Evolutionary conservation across 164 flowering plant species (phyloP).

Genomic region (Berberis thunbergii): DNA sequence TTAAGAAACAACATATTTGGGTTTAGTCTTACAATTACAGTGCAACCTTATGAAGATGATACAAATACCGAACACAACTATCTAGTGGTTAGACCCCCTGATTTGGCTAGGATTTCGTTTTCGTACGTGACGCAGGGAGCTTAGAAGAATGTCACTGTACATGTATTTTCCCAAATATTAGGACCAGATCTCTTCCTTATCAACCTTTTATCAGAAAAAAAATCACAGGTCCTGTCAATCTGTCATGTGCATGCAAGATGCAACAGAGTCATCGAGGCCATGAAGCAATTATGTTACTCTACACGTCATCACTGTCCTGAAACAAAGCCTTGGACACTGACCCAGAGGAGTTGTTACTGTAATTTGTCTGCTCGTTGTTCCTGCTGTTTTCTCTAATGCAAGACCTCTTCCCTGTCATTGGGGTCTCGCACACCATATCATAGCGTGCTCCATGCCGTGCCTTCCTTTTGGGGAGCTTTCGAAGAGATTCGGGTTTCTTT

Average conservation of each 20-base stretch:
- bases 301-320: slow-evolving; percentile 22
- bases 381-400: slow-evolving; percentile 12
- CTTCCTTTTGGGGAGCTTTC: slow-evolving; percentile 35
- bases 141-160: too few relatives aligned
- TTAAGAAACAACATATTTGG: too few relatives aligned
- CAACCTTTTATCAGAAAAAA: too few relatives aligned
- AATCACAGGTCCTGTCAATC: not conserved
- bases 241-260: not conserved
- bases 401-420: slow-evolving; percentile 42
- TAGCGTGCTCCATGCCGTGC: slow-evolving; percentile 13
- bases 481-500: slow-evolving; percentile 36
- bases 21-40: too few relatives aligned
- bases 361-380: slow-evolving; percentile 14
- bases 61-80: too few relatives aligned
- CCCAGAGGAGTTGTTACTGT: slow-evolving; percentile 14
- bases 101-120: too few relatives aligned
- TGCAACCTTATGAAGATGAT: too few relatives aligned
- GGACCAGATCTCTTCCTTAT: too few relatives aligned
- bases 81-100: too few relatives aligned
- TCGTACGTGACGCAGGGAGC: too few relatives aligned
- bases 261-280: not conserved
- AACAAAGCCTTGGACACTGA: slow-evolving; percentile 75
- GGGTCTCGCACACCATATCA: slow-evolving; percentile 78
- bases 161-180: too few relatives aligned
- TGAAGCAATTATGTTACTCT: slow-evolving; percentile 2